Evolutionary conservation across 257 asterid genomes (phyloP), one percentile per base, ranked within the genome.

Genomic region (Cynanchum wilfordii): DNA sequence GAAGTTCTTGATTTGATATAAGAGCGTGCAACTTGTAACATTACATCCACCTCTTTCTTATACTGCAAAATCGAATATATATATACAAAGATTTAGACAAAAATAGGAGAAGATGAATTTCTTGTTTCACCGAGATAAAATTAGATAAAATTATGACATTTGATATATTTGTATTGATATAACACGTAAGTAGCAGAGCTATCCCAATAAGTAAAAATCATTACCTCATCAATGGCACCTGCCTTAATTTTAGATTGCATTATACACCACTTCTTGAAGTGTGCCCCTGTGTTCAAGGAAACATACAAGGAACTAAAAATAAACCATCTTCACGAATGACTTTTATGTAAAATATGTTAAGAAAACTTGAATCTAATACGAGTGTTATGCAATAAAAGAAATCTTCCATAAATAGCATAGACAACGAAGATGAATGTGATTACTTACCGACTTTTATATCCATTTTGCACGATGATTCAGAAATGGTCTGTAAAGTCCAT

Each of bases 261-360:
- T 77, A 93, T 69, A 68, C 98, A 90, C 98, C 98, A 93, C 84
- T 93, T 90, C 85, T 93, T 93, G 84, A 90, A 93, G 81, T 86
- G 88, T 71, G 84, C 86, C 80, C 98, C 98, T 90, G 59, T 90
- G 59, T 7, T 3, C 4, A 6, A 25, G 25, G 19, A 68, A 45
- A 49, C 22, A 12, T 33, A 33, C 4, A 68, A 68, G 29, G 60
- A 67, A 19, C 70, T n/a, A 42, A 63, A 66, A 63, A 66, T 66
- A 10, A 66, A 62, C 67, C 3, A 60, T 13, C 62, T 56, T 22
- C n/a, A 22, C 1, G 27, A 12, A 25, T 1, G 0, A 30, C 2
- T 60, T 30, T 42, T 29, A 42, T n/a, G 16, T 16, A 29, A 29
- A 29, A 29, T 5, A 16, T 15, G n/a, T 17, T 50, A 50, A 50